Evolutionary conservation across 768 basidiomycete species (phyloP), one percentile per base, ranked within the genome.

Genomic region (Boletus rubropictus): DNA sequence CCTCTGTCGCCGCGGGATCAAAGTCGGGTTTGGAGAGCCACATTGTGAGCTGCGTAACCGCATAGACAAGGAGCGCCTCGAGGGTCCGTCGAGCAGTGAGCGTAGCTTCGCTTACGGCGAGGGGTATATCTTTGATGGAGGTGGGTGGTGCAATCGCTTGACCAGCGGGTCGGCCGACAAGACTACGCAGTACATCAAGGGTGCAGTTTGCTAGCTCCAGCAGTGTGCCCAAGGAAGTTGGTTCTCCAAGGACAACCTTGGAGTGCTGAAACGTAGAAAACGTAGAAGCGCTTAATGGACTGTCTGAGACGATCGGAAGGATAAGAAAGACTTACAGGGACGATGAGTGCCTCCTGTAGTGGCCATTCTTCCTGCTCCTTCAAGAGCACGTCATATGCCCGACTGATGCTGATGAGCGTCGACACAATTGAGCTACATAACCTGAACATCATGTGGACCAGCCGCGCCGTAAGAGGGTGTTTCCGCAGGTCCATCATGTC

Each of bases 161-260:
- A 8, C 76, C 74, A 0, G 78, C 70, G 1, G 84, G 83, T 20
- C 78, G 74, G 47, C 76, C 76, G 33, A 80, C 75, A 27, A 90
- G 78, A 45, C 81, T 77, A 7, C 80, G 75, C 33, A 92, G 71
- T 15, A 87, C 73, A 52, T 92, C 90, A 29, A 88, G 70, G 1
- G 84, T 81, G 49, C 80, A 81, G 46, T 85, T 88, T 2, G 81
- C 87, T 4, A 93, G 69, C 66, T 94, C 91, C n/a, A 92, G 75
- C 7, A 95, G 67, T 0, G 92, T 93, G 15, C 92, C 91, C 44
- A 92, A 67, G 0, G 91, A 92, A 0, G 90, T 80, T 7, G 86
- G 82, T 54, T 93, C 91, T 12, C 82, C 81, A 0, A 86, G 73
- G 2, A 90, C 84, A 5, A 91, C 83, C 57, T 90, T 93, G 4